Evolutionary conservation across 306 rosid genomes (phyloP).

Genomic region (Cajanus cajan): DNA sequence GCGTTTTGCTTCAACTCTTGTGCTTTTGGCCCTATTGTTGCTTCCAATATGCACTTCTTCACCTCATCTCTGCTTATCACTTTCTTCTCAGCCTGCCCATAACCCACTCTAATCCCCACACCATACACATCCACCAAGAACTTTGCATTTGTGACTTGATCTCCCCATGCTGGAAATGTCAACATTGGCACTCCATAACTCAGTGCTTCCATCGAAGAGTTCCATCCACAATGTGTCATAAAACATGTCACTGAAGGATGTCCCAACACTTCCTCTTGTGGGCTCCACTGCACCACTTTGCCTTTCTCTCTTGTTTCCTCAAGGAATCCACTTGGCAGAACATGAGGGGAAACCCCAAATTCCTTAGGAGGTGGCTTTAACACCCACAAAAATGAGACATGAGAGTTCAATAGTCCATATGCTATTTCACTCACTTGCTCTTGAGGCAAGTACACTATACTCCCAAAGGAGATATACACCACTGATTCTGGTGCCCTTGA

Average conservation of each 20-base stretch:
- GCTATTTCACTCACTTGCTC: conserved; percentile 68
- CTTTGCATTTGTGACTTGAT: conserved; percentile 71
- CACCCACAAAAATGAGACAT: conserved; percentile 61
- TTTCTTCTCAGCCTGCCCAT: conserved; percentile 29
- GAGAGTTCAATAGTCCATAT: conserved; percentile 47
- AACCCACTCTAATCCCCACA: conserved; percentile 49
- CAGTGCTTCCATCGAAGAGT: conserved; percentile 62
- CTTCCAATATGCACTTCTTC: conserved; percentile 48
- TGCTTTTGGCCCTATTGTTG: conserved; percentile 49
- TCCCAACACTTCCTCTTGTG: conserved; percentile 58
- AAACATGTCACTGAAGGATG: conserved; percentile 66
- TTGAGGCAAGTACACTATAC: conserved; percentile 48
- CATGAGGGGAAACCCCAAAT: neutral
- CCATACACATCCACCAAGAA: conserved; percentile 57
- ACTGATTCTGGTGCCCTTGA: conserved; percentile 44
- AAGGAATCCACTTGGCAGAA: conserved; percentile 50
- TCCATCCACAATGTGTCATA: conserved; percentile 80
- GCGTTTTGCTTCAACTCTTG: conserved; percentile 48
- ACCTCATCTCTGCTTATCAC: conserved; percentile 51
- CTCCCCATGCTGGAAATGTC: conserved; percentile 84
- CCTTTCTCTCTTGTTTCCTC: conserved; percentile 49
- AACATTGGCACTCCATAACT: conserved; percentile 59
- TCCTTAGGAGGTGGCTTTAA: conserved; percentile 42
- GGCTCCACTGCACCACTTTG: conserved; percentile 61
- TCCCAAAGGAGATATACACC: conserved; percentile 70